Percentiles rank a stretch among this genome's conserved stretches.
Evolutionary conservation across 78 protist species (phyloP).

Genomic region (Creolimax fragrantissima): DNA sequence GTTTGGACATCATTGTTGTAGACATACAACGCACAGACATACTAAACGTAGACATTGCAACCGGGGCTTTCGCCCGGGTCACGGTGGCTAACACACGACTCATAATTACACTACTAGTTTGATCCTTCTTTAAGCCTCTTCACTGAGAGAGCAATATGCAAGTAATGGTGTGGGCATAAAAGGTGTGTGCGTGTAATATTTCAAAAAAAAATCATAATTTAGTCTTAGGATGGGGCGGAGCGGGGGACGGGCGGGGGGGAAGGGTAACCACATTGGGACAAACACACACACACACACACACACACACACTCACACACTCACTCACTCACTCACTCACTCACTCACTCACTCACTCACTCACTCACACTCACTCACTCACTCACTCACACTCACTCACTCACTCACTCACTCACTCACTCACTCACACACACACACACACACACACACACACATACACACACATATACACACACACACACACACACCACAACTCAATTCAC

Average conservation of each 20-base stretch:
- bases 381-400: not conserved
- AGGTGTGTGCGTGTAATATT: not conserved
- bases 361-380: not conserved
- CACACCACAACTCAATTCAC: not conserved
- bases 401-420: not conserved
- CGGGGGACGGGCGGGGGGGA: not conserved
- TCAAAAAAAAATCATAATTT: not conserved
- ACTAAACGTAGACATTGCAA: not conserved
- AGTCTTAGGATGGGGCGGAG: not conserved
- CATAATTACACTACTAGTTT: not conserved
- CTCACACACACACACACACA: not conserved
- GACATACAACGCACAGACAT: not conserved
- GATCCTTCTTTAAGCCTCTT: too few relatives aligned
- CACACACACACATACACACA: not conserved
- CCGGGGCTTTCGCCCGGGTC: not conserved
- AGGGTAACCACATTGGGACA: not conserved
- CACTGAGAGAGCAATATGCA: not conserved
- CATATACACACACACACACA: not conserved
- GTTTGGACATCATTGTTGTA: not conserved
- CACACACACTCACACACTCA: not conserved
- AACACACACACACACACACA: not conserved
- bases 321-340: slow-evolving; percentile 10
- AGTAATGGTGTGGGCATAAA: not conserved
- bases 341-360: slow-evolving; percentile 5
- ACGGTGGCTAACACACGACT: not conserved